Evolutionary conservation across 768 basidiomycete genomes (phyloP), one percentile per base, ranked within the genome.

Genomic region (Russula sp.): DNA sequence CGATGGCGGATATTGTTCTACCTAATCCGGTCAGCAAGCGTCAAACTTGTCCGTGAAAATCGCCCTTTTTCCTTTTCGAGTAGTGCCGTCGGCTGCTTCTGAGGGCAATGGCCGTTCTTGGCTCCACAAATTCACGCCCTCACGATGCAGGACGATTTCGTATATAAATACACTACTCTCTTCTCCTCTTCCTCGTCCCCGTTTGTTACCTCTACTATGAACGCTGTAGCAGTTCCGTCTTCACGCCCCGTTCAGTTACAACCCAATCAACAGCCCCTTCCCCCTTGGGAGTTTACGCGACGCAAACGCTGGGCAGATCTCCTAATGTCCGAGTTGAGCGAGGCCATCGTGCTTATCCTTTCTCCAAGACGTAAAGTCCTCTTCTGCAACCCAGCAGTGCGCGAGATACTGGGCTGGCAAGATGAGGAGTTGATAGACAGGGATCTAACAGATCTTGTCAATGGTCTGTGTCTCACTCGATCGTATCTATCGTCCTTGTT

Each of bases 281-380:
- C 58, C 3, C 51, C 57, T 43, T 93, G 84, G 68, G 92, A 94
- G 71, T 94, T 93, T 71, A 90, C 89, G 0, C 91, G 90, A 70
- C 77, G 91, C 59, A 93, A 93, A 71, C 80, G 86, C 58, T 94
- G 92, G 92, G 86, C 85, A 18, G 91, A 93, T 71, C 76, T 94
- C 14, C 77, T 93, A 29, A 73, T 88, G 61, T 79, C 83, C 1
- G 92, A 93, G 70, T 80, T 91, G 35, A 83, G 87, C 35, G 91
- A 91, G 63, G 83, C 81, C 18, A 78, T 89, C 69, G 75, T 83
- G 38, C 77, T 94, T 68, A 75, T 92, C 48, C 77, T 91, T 61
- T 89, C 86, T 32, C 74, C 74, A n/a, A 69, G 78, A 9, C 80
- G 80, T 68, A 82, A 79, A 64, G 79, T 92, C 35, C 78, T 88